Evolutionary conservation across 73 alveolate species (phyloP).

Genomic region (Diophrys sp.): DNA sequence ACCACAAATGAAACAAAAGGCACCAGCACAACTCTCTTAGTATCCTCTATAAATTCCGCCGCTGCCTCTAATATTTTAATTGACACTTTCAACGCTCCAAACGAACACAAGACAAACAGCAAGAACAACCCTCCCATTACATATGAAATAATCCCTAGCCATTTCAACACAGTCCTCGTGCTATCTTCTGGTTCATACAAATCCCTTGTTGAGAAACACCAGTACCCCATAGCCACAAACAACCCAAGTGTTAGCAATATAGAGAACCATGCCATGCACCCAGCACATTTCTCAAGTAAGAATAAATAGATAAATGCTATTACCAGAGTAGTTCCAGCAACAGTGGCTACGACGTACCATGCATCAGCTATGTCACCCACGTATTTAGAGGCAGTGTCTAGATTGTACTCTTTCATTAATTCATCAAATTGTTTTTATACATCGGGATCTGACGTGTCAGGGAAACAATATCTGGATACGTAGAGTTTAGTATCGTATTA

Average conservation of each 20-base stretch:
- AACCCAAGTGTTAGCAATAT: constrained; percentile 22
- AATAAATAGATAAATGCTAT: constrained; percentile 40
- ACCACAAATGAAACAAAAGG: constrained; percentile 86
- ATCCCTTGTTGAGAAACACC: constrained; percentile 4
- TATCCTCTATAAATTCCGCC: constrained; percentile 77
- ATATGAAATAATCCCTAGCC: constrained; percentile 29
- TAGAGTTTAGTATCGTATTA: constrained; percentile 34
- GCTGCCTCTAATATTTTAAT: constrained; percentile 89
- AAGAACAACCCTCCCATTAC: constrained; percentile 66
- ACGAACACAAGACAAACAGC: constrained; percentile 74
- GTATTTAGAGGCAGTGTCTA: constrained; percentile 36
- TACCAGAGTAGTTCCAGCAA: constrained; percentile 17
- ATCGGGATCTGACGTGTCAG: constrained; percentile 11
- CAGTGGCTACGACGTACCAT: constrained; percentile 55
- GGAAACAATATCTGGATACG: constrained; percentile 12
- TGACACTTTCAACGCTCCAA: constrained; percentile 89
- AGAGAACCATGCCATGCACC: constrained; percentile 54
- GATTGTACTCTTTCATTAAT: constrained; percentile 3
- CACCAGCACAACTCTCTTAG: constrained; percentile 70
- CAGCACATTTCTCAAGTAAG: constrained; percentile 52
- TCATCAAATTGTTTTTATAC: constrained; percentile 4
- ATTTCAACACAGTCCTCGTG: not conserved
- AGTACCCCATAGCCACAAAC: constrained; percentile 47
- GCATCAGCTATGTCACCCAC: constrained; percentile 55
- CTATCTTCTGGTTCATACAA: not conserved